Percentiles rank a stretch among this genome's conserved stretches.
Conservation (phyloP, 2,329 filamentous ascomycete species). For the Pestalotiopsis sp. region DNA sequence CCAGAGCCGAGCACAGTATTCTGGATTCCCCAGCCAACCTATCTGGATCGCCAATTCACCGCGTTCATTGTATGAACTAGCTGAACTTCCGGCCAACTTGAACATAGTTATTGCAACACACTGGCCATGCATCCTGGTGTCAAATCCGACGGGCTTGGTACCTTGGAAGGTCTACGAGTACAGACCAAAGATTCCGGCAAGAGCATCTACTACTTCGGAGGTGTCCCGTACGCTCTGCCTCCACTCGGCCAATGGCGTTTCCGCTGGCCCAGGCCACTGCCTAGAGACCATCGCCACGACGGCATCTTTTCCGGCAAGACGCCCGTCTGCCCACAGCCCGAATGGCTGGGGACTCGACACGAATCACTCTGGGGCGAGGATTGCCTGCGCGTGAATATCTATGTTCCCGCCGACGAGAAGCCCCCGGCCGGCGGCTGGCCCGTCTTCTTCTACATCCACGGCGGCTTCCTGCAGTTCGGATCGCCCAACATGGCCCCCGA, state of each 20-base stretch:
- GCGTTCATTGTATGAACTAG: background rate
- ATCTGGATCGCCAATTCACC: too few species aligned
- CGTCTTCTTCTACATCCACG: slow-evolving; percentile 60
- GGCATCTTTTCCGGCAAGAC: slow-evolving; percentile 42
- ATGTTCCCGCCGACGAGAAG: slow-evolving; percentile 48
- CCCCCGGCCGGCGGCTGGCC: slow-evolving; percentile 53
- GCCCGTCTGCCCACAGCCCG: slow-evolving; percentile 52
- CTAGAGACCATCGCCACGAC: slow-evolving; percentile 52
- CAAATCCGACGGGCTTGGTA: slow-evolving; percentile 4
- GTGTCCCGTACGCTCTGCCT: slow-evolving; percentile 57
- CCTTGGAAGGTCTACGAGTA: slow-evolving; percentile 1
- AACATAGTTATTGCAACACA: background rate
- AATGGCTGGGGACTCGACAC: slow-evolving; percentile 18
- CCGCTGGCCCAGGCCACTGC: slow-evolving; percentile 44
- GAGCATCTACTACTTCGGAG: slow-evolving; percentile 50
- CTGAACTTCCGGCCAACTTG: background rate
- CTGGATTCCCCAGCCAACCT: background rate
- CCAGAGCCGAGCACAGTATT: too few species aligned
- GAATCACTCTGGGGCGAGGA: slow-evolving; percentile 47
- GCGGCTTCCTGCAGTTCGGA: slow-evolving; percentile 61
- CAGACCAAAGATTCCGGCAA: background rate
- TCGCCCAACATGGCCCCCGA: slow-evolving; percentile 47
- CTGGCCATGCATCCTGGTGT: background rate
- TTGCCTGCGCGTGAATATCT: slow-evolving; percentile 59
- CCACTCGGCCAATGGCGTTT: slow-evolving; percentile 50